Evolutionary conservation across 2,329 filamentous ascomycete genomes (phyloP), one percentile per base, ranked within the genome.

Genomic region (Hymenoscyphus repandus): DNA sequence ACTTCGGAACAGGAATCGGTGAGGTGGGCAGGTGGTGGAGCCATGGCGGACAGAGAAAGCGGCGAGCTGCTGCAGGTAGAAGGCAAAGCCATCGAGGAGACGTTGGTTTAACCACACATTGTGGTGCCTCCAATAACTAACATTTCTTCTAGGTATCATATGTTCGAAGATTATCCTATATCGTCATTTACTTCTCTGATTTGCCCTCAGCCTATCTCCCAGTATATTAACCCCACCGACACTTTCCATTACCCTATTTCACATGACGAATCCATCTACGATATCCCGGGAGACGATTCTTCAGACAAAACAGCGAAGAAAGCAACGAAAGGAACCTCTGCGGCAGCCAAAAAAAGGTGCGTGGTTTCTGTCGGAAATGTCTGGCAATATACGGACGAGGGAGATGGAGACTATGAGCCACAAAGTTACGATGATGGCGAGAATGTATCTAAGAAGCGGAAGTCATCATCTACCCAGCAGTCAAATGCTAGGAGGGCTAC

Each of bases 151-250:
- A 45, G 42, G 7, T 32, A 12, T 41, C 6, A 32, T 6, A 32
- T 12, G 34, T 7, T 10, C 13, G 12, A 30, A 34, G 9, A 30
- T 17, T 46, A 43, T 53, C 17, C 40, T 32, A 33, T 50, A 20
- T 34, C 49, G 52, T 57, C 54, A 15, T 62, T 63, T 46, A 61
- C 51, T 12, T 58, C 58, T 2, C 50, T 63, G 42, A 61, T 62
- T 43, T 31, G 22, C 32, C 17, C 17, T 22, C 43, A 34, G 31
- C 22, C 45, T 22, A 47, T 41, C 47, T 18, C 31, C 27, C 53
- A 42, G 49, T 55, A 43, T 37, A 47, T 58, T 20, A 58, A 47
- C 18, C 57, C 55, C 11, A 44, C 42, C 15, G 52, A 50, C 42
- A 53, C 50, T 11, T 41, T 58, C 9, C 45, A 52, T 15, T 32